Evolutionary conservation across 2,329 filamentous ascomycete species (phyloP).

Genomic region (Tolypocladium album): DNA sequence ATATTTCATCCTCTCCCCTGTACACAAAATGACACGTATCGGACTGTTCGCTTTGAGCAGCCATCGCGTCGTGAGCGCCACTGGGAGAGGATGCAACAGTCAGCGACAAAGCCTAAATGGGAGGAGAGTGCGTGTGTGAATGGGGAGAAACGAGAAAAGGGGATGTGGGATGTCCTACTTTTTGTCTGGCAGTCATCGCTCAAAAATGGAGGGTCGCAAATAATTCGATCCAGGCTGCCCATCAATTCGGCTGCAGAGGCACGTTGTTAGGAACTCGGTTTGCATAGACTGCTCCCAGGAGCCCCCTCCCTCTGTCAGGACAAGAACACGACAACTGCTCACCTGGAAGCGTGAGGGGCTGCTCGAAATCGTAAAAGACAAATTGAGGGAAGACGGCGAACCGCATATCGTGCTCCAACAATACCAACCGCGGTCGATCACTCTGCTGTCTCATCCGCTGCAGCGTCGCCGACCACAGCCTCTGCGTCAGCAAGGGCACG

Average conservation of each 20-base stretch:
- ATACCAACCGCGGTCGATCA: conserved; percentile 42
- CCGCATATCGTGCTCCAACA: conserved; percentile 65
- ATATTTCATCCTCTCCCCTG: conserved; percentile 63
- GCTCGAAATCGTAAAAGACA: conserved; percentile 61
- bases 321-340: conserved; percentile 8
- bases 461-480: neutral
- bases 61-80: conserved; percentile 66
- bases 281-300: neutral
- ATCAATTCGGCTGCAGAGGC: conserved; percentile 40
- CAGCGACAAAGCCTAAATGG: neutral
- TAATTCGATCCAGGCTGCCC: conserved; percentile 55
- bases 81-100: conserved; percentile 25
- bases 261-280: neutral
- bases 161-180: conserved; percentile 27
- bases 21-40: conserved; percentile 52
- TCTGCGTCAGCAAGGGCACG: neutral
- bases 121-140: neutral
- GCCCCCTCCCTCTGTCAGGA: neutral
- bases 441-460: conserved; percentile 9
- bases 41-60: conserved; percentile 36
- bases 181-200: conserved; percentile 75
- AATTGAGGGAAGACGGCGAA: conserved; percentile 69
- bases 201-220: conserved; percentile 70
- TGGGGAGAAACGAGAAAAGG: no score
- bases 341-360: conserved; percentile 56